Percentiles rank a stretch among this genome's conserved stretches.
Conservation (phyloP, 1,139 yeast species). For the Candida gigantensis region DNA sequence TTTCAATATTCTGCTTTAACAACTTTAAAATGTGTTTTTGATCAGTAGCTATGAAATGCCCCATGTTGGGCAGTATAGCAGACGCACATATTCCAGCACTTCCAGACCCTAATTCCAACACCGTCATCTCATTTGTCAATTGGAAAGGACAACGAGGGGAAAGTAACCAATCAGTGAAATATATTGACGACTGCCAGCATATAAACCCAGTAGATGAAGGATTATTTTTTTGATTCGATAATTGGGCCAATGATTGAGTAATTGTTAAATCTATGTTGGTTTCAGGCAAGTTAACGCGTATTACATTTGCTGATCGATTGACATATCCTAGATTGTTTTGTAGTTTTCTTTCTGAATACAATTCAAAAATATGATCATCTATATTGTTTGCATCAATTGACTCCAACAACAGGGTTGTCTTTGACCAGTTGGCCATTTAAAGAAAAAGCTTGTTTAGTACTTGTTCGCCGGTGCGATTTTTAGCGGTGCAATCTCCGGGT, state of each 20-base stretch:
- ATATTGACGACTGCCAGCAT: constrained; percentile 59
- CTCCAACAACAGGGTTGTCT: constrained; percentile 9
- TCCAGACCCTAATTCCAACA: constrained; percentile 71
- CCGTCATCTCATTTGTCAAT: constrained; percentile 18
- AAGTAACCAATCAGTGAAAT: constrained; percentile 52
- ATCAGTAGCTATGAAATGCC: constrained; percentile 58
- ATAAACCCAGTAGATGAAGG: constrained; percentile 74
- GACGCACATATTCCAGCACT: constrained; percentile 57
- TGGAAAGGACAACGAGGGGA: constrained; percentile 8
- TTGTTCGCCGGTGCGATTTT: too few species aligned
- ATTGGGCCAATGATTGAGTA: constrained; percentile 43
- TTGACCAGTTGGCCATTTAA: not conserved
- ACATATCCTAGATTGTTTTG: constrained; percentile 51
- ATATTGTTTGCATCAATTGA: constrained; percentile 9
- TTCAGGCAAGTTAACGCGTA: constrained; percentile 35
- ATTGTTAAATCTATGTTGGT: constrained; percentile 33
- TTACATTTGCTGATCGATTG: constrained; percentile 29
- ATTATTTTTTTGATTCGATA: constrained; percentile 37
- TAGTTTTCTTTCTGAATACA: constrained; percentile 40
- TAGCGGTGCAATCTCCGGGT: too few species aligned
- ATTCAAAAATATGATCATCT: constrained; percentile 51
- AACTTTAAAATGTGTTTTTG: constrained; percentile 59
- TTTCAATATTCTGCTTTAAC: constrained; percentile 43
- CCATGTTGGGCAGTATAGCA: constrained; percentile 38
- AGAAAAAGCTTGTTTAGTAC: not conserved